Evolutionary conservation across 352 stramenopile genomes (phyloP), one percentile per base, ranked within the genome.

Genomic region (Phytophthora pinifolia): DNA sequence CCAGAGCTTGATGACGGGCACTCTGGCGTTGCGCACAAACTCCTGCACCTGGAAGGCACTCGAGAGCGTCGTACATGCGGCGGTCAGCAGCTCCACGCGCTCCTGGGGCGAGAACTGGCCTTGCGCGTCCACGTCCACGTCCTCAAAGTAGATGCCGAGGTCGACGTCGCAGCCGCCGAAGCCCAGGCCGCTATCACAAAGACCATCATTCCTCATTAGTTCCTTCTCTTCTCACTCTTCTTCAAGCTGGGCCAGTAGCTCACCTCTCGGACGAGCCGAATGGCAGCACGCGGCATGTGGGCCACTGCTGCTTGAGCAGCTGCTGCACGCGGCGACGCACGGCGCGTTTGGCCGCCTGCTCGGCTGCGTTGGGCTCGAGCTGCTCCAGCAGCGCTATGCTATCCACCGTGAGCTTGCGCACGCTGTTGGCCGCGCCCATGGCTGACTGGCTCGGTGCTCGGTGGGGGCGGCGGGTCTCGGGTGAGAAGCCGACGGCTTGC

Each of bases 251-350:
- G 7, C 20, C 52, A 3, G 9, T 13, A n/a, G 3, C 45, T 14
- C 51, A 92, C 83, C 74, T 93, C 61, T 90, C 77, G 15, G 83
- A 91, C 9, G 83, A 93, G 8, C 83, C 83, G 59, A 91, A 93
- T 5, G 80, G 60, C 10, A 89, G 58, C 32, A 93, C 74, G 8
- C 68, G 69, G 43, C 75, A 86, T 10, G 67, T 53, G 7, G 84
- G 74, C 84, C 84, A 94, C 30, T 86, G 60, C 30, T 58, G 49
- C 33, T 51, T 37, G 0, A 93, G 63, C 20, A 75, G 57, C 38
- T 70, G 53, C 59, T 94, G 68, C 50, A 94, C 79, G n/a, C 68
- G 66, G 4, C 54, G 48, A 9, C 56, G 63, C 34, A 88, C 65
- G 6, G 75, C 65, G 35, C 39, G 54, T 55, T 94, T 91, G 56